Evolutionary conservation across 2,329 filamentous ascomycete species (phyloP).

Genomic region (Colletotrichum lindemuthianum): DNA sequence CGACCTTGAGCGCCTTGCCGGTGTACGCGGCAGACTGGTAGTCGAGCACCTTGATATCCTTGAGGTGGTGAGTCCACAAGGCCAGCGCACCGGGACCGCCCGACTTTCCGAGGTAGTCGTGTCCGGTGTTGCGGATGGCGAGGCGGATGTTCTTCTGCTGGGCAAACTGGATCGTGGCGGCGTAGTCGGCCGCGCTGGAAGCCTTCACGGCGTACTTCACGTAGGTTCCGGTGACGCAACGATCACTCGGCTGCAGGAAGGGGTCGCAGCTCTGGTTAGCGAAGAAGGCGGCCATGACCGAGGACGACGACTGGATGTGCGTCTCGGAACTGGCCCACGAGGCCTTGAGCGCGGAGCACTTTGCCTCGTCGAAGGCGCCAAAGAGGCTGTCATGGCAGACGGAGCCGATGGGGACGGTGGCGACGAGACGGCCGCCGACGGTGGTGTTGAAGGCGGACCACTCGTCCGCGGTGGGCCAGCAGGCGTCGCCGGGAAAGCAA

Average conservation of each 20-base stretch:
- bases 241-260: constrained; percentile 39
- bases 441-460: constrained; percentile 63
- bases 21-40: constrained; percentile 49
- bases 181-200: constrained; percentile 25
- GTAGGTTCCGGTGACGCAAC: constrained; percentile 29
- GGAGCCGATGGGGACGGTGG: constrained; percentile 59
- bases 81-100: constrained; percentile 48
- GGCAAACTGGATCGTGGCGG: constrained; percentile 46
- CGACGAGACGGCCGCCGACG: constrained; percentile 59
- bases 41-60: constrained; percentile 45
- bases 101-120: constrained; percentile 49
- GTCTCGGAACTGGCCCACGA: constrained; percentile 56
- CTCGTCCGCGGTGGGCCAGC: constrained; percentile 58
- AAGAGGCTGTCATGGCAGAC: constrained; percentile 62
- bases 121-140: constrained; percentile 47
- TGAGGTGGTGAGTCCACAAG: constrained; percentile 54
- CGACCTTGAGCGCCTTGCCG: constrained; percentile 59
- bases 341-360: constrained; percentile 53
- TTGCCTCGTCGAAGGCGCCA: constrained; percentile 57
- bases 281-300: constrained; percentile 50
- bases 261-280: constrained; percentile 54
- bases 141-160: constrained; percentile 54
- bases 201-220: constrained; percentile 34
- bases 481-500: constrained; percentile 60
- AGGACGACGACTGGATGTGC: constrained; percentile 55